Base-by-base conservation (phyloP, 2,329 filamentous ascomycete species). In the Claviceps sp. region DNA sequence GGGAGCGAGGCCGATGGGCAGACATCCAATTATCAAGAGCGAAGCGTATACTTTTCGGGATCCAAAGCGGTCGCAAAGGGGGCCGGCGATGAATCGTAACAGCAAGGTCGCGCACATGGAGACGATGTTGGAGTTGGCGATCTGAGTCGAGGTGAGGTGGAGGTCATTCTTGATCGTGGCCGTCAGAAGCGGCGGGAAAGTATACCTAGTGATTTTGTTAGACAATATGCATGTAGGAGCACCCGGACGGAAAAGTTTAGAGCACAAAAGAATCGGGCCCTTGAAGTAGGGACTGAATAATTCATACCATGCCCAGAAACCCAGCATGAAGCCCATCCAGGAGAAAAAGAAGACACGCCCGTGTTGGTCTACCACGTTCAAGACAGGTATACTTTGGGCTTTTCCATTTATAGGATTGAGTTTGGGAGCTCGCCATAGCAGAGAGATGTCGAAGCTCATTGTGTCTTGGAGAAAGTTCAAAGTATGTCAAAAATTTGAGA, bases 281-380 rank as follows among this genome's bases (percentile, higher is more conserved):
- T 16, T 44, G 22, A 7, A 24, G 16, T 6, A 22, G 18, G n/a
- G 38, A 42, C 8, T 9, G 26, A 34, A 30, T 30, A 26, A 24
- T 26, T 59, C 64, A 55, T 53, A 68, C 86, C 86, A 95, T 11
- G 87, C 89, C 77, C 88, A 87, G 69, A 95, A 95, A 7, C 87
- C 85, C 50, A 91, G 78, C 77, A 93, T 82, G 67, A 93, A 93
- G 2, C 87, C 87, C 47, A 89, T 76, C 82, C 87, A 93, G 1
- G 85, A 86, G 70, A 95, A 95, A 73, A 90, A 89, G 68, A 94
- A 95, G 0, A 93, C 89, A 6, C 89, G 78, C 40, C 89, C 89
- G 72, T 95, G 89, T 59, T 82, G 72, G 65, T 94, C 77, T 60
- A 90, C 63, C 0, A 84, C 79, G 65, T 95, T 95, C 55, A 95